phyloP scores from a whole-genome alignment of 2,329 filamentous ascomycete species.

The Pseudocercospora vitis region DNA sequence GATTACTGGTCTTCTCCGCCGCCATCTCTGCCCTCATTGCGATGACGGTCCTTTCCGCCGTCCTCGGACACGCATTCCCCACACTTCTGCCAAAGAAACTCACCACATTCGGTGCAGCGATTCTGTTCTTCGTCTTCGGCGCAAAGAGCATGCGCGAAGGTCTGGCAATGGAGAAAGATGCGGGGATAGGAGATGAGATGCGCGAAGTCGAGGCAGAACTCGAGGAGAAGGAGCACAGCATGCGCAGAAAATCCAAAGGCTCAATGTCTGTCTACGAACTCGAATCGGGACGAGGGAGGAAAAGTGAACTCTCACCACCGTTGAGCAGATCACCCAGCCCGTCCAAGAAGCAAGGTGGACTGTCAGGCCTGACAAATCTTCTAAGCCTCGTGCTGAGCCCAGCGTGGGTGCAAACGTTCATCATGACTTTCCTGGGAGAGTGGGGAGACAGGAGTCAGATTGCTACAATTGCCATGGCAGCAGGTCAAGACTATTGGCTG shows the following conservation, averaged over 20 bases:
- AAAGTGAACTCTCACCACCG: slow-evolving; percentile 30
- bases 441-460: slow-evolving; percentile 99
- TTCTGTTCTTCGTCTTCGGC: slow-evolving; percentile 87
- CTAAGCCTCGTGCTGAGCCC: slow-evolving; percentile 85
- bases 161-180: slow-evolving; percentile 80
- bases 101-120: slow-evolving; percentile 81
- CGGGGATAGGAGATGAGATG: slow-evolving; percentile 96
- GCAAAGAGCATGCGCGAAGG: slow-evolving; percentile 81
- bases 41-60: slow-evolving; percentile 92
- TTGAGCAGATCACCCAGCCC: slow-evolving; percentile 33
- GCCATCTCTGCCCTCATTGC: slow-evolving; percentile 84
- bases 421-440: slow-evolving; percentile 98
- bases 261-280: slow-evolving; percentile 58
- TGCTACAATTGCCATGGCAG: slow-evolving; percentile 97
- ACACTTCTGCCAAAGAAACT: slow-evolving; percentile 85
- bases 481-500: slow-evolving; percentile 98
- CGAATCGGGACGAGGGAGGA: slow-evolving; percentile 45
- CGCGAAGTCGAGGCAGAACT: slow-evolving; percentile 93
- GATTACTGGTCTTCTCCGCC: slow-evolving; percentile 88
- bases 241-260: slow-evolving; percentile 64
- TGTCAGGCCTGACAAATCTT: slow-evolving; percentile 75
- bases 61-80: slow-evolving; percentile 89
- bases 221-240: slow-evolving; percentile 80
- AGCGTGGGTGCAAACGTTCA: slow-evolving; percentile 97
- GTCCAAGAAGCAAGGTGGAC: slow-evolving; percentile 24